Percentiles rank a stretch among this genome's conserved stretches.
Evolutionary conservation across 108 stramenopile species (phyloP).

Genomic region (Cylindrotheca fusiformis): DNA sequence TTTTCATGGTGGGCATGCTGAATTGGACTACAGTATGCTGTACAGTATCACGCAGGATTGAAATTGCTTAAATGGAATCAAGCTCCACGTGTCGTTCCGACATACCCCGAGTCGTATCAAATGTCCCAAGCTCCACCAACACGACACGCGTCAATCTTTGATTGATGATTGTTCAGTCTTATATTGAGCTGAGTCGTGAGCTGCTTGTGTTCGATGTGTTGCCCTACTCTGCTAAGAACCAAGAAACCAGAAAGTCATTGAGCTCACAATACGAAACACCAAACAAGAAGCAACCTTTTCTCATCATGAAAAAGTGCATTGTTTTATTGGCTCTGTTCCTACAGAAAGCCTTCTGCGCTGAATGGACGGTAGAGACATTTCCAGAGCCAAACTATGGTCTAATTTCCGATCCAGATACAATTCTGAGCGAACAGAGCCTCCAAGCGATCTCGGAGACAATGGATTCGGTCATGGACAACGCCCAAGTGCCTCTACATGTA

Average conservation of each 20-base stretch:
- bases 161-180: background rate
- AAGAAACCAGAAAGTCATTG: background rate
- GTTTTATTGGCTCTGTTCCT: background rate
- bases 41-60: too few species aligned
- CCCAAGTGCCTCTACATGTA: constrained; percentile 16
- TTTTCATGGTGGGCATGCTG: too few species aligned
- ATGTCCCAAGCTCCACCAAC: too few species aligned
- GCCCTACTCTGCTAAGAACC: too few species aligned
- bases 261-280: background rate
- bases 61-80: too few species aligned
- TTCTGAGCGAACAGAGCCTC: constrained; percentile 2
- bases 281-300: background rate
- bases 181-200: background rate
- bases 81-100: too few species aligned
- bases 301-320: too few species aligned
- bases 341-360: background rate
- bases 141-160: background rate
- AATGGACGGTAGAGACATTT: background rate
- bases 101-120: too few species aligned
- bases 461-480: background rate
- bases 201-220: too few species aligned
- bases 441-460: constrained; percentile 9
- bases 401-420: constrained; percentile 19
- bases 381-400: background rate
- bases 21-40: too few species aligned